Evolutionary conservation across 2,329 filamentous ascomycete species (phyloP).

Genomic region (Colletotrichum paranaense): DNA sequence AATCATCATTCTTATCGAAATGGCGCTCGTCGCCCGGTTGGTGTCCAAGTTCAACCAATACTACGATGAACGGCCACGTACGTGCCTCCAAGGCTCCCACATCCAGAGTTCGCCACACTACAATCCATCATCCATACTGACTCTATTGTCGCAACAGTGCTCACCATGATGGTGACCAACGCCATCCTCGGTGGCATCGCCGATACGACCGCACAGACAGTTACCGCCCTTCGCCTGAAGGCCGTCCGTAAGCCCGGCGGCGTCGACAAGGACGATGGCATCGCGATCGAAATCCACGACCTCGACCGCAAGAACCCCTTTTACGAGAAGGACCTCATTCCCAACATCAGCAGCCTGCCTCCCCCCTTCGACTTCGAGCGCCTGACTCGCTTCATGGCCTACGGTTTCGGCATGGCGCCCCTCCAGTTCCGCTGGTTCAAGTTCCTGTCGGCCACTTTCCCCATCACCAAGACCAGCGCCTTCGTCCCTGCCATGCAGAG

Average conservation of each 20-base stretch:
- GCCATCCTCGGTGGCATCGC: constrained; percentile 94
- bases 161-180: constrained; percentile 99
- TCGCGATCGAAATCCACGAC: constrained; percentile 90
- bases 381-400: constrained; percentile 94
- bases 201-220: constrained; percentile 93
- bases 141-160: constrained; percentile 63
- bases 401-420: constrained; percentile 96
- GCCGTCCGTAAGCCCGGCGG: constrained; percentile 72
- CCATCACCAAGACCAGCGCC: constrained; percentile 81
- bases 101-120: background rate
- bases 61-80: constrained; percentile 90
- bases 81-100: constrained; percentile 40
- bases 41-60: constrained; percentile 91
- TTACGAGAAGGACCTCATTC: constrained; percentile 73
- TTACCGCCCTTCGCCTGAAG: constrained; percentile 83
- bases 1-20: constrained; percentile 87
- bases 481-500: constrained; percentile 87
- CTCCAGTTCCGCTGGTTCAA: constrained; percentile 96
- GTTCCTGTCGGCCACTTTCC: constrained; percentile 84
- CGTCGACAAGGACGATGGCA: constrained; percentile 72
- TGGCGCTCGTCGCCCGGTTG: constrained; percentile 85
- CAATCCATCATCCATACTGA: constrained; percentile 2
- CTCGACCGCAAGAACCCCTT: constrained; percentile 83
- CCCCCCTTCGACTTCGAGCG: constrained; percentile 96
- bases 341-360: constrained; percentile 71